Evolutionary conservation across 768 basidiomycete species (phyloP), one percentile per base, ranked within the genome.

Genomic region (Omphalotus guepiniiformis): DNA sequence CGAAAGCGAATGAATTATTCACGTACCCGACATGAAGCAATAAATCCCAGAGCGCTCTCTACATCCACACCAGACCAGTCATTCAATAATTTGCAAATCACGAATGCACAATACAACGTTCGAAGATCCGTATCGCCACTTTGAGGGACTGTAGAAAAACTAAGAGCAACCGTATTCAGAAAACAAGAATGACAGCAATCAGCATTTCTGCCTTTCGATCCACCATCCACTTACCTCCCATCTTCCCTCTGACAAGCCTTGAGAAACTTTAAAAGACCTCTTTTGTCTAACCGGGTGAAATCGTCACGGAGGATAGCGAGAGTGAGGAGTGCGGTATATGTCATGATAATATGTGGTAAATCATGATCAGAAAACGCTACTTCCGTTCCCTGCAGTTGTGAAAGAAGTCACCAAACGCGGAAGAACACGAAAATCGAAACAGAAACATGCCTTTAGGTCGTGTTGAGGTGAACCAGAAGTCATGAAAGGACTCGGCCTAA

Each of bases 291-390:
- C 46, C 68, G 70, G 27, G 76, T 64, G 56, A 94, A 85, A 54
- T 90, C 83, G 58, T 96, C 95, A n/a, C 88, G 77, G 21, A 99
- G 74, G 52, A 96, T 85, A 0, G 86, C 80, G 9, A 99, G 82
- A 0, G 80, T 77, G 3, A 96, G 67, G 9, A 99, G 62, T 0
- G 93, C 91, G 1, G 93, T 91, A 58, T 98, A 99, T 6, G 94
- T 93, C 78, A 93, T 89, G 46, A 96, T 91, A 13, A 97, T 70
- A 63, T 97, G 87, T 1, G 90, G 88, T 15, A 78, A 74, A 53
- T 87, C 78, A 58, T 82, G 79, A 28, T 75, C 72, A 8, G 69
- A 63, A 54, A 77, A 72, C n/a, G n/a, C 21, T 63, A 57, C 18
- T 54, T 58, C 67, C 70, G 53, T n/a, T n/a, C n/a, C n/a, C 37